Evolutionary conservation across 192 early-diverging fungal genomes (phyloP), one percentile per base, ranked within the genome.

Genomic region (Funneliformis geosporum): DNA sequence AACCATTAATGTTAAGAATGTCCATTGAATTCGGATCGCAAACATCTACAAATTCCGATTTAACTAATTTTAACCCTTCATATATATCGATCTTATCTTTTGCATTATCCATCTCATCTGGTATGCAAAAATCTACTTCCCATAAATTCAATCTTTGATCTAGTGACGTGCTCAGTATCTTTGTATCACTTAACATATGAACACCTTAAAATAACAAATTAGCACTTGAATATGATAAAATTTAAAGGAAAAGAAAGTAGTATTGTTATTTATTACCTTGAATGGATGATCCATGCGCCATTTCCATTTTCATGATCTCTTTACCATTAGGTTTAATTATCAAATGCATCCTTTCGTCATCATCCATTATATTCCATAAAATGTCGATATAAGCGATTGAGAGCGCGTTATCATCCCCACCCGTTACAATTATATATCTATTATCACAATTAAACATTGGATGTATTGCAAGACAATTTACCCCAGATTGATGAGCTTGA

Each of bases 331-430:
- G 21, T 33, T 40, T 65, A 72, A 60, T 73, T 39, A 14, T 67
- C 47, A 44, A 33, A 60, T 75, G 18, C 39, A 42, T 43, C 73
- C 55, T 9, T 64, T 16, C 2, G 44, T 46, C 16, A 42, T 46
- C 27, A 1, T 61, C 27, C 39, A 60, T 16, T 75, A 47, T 2
- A 25, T 38, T 5, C 62, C 78, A 44, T 69, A 27, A 60, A 40
- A 83, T 44, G 40, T 78, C 46, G 40, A 90, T 23, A 66, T 61
- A 65, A 14, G 76, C 73, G 2, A 81, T 80, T 25, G 82, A 73
- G 21, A 94, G 43, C 1, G 87, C 83, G 81, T 93, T 93, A 80
- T 96, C 94, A 64, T 96, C 95, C 5, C 95, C 95, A 18, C 93
- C 94, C n/a, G 88, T 90, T 7, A 87, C 88, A 4, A 93, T 60